Base-by-base conservation (phyloP, 257 asterid genomes). In the Eucommia ulmoides region DNA sequence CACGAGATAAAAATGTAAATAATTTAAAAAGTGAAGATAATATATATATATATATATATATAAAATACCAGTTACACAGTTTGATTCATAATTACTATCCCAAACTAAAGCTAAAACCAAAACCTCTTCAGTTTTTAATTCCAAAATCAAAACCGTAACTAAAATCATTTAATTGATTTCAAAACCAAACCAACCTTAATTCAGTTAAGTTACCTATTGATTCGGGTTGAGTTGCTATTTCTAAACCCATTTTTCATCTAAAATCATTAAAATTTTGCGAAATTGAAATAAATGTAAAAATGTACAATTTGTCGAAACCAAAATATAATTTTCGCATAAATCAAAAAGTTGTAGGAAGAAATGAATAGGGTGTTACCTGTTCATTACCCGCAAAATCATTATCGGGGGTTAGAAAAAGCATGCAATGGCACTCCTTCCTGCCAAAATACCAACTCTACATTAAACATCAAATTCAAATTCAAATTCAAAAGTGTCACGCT, bases 401-500 rank as follows among this genome's bases (percentile, higher is more conserved):
- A 12, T 87, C 94, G 22, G 93, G 70, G 44, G 91, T 87, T 20
- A 83, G 88, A 44, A 87, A 87, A 56, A 87, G 93, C 97, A 87
- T 87, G 78, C 96, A 87, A 74, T 87, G 96, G 66, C 96, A 87
- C 62, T 87, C 96, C 72, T 79, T 81, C 83, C 87, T 79, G 79
- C 60, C 42, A 72, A 54, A 24, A 29, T 29, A 29, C 38, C 11
- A 56, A 53, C 22, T 41, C 51, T 44, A 24, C 7, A 20, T 20
- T 41, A 38, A 38, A 33, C 56, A 25, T 1, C n/a, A n/a, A n/a
- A n/a, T n/a, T n/a, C n/a, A 41, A 58, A 41, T 21, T 23, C 26
- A 62, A 55, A 12, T 51, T 23, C 10, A 12, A 12, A 42, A 49
- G 11, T n/a, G n/a, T n/a, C 19, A 4, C 8, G 49, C 29, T 7